Percentiles rank a stretch among this genome's conserved stretches.
Conservation (phyloP, 208 protist species). For the Acanthamoeba triangularis region DNA sequence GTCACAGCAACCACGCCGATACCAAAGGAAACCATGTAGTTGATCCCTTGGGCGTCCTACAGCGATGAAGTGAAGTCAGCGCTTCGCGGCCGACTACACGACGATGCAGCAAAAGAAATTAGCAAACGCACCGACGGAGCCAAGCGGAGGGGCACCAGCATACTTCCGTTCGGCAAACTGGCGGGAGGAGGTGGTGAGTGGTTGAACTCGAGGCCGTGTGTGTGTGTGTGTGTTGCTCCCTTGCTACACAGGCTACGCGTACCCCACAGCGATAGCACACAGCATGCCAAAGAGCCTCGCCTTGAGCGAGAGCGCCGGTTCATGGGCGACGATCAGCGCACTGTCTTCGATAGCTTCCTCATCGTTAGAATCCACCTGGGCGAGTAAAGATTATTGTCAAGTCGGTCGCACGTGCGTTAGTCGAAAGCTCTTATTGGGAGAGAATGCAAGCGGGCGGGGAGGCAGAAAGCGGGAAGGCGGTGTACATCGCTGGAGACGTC, state of each 20-base stretch:
- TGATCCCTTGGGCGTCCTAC: slow-evolving; percentile 46
- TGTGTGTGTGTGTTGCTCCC: neutral
- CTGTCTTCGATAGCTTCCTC: neutral
- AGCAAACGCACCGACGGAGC: neutral
- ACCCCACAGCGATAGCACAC: neutral
- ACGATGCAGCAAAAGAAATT: neutral
- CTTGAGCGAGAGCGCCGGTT: neutral
- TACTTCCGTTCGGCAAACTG: slow-evolving; percentile 38
- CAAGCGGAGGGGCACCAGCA: slow-evolving; percentile 34
- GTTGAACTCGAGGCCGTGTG: neutral
- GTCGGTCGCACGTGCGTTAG: no score
- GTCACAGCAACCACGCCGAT: slow-evolving; percentile 48
- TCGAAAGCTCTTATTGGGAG: no score
- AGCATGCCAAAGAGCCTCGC: slow-evolving; percentile 4
- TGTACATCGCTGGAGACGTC: neutral
- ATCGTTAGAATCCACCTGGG: neutral
- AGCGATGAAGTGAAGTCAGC: neutral
- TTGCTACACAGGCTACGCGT: neutral
- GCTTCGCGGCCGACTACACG: neutral
- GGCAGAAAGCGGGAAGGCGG: no score
- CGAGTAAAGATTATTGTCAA: no score
- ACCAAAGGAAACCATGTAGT: slow-evolving; percentile 52
- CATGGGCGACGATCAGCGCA: neutral
- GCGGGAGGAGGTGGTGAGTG: neutral
- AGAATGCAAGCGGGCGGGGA: no score